Base-by-base conservation (phyloP, 164 flowering plant species). In the Chloranthus sessilifolius region DNA sequence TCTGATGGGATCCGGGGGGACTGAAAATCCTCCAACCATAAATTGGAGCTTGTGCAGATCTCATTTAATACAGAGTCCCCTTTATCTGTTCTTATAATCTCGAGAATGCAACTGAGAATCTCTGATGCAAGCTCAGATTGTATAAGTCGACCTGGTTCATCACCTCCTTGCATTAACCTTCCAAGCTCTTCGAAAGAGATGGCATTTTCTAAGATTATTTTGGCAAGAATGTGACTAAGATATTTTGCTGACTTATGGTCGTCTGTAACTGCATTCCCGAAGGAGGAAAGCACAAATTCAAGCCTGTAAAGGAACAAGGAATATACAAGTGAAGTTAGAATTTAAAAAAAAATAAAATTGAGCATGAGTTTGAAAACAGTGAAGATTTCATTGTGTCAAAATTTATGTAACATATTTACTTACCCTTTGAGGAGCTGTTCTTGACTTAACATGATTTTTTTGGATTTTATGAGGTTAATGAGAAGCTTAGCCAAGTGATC, bases 171-270 rank as follows among this genome's bases (percentile, higher is more conserved):
- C 33, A 50, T 52, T 54, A 86, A 43, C 47, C 30, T 39, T 24
- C 2, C 80, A 20, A 88, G 56, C 47, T 76, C 77, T 27, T 48
- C 50, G 56, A 85, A 43, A 1, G 95, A 47, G 7, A 79, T 28
- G 12, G 76, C 82, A 47, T 85, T 65, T 34, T 77, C 94, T 19
- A 65, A 1, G 1, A 88, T 50, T 2, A 74, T 52, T 44, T 57
- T 73, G 4, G 62, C 96, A 61, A 88, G 70, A 10, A 88, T 69
- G 3, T 62, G 63, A 0, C 88, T 88, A 7, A 87, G 86, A 58
- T 69, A 87, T 28, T 80, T 88, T 19, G 83, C 66, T 35, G 96
- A 92, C 64, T 47, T 80, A 0, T 92, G 96, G 40, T 89, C 92
- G 65, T 87, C 96, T 51, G 61, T 81, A 1, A 82, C 81, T 1